Conservation (phyloP, 2,329 filamentous ascomycete species). For the Trichoderma semiorbis region DNA sequence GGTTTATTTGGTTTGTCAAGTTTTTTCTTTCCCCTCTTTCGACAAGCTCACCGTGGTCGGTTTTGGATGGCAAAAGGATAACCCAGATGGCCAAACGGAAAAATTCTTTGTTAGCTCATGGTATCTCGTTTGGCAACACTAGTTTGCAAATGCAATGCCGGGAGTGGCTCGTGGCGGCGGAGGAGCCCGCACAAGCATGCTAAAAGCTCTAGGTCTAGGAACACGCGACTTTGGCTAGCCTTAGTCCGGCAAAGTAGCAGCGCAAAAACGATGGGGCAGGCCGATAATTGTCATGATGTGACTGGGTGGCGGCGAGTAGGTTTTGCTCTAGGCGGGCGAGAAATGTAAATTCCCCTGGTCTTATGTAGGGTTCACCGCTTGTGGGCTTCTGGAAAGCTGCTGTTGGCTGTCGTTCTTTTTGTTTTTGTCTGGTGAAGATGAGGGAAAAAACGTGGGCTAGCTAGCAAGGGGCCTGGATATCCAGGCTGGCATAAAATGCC, state of each 20-base stretch:
- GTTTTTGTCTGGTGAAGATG: background rate
- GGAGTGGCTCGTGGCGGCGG: conserved; percentile 14
- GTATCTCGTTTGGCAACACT: background rate
- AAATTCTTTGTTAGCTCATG: background rate
- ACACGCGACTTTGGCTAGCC: background rate
- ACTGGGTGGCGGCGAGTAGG: background rate
- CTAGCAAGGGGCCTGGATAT: background rate
- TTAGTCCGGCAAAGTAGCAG: background rate
- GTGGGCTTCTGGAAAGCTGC: background rate
- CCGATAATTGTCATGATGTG: background rate
- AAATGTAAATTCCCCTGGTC: background rate
- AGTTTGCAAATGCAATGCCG: conserved; percentile 4
- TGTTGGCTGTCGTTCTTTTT: background rate
- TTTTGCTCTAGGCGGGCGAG: background rate
- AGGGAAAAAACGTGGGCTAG: background rate
- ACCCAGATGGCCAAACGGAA: background rate
- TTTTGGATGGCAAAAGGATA: background rate
- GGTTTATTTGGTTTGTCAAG: background rate
- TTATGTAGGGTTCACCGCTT: background rate
- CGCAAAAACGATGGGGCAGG: background rate
- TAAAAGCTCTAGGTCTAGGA: background rate
- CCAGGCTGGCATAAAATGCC: background rate
- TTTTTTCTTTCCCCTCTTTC: background rate
- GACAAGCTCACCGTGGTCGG: background rate
- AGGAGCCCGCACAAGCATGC: conserved; percentile 7